Percentiles rank a stretch among this genome's conserved stretches.
Conservation (phyloP, 1,139 yeast species). For the Debaryomyces sp. region DNA sequence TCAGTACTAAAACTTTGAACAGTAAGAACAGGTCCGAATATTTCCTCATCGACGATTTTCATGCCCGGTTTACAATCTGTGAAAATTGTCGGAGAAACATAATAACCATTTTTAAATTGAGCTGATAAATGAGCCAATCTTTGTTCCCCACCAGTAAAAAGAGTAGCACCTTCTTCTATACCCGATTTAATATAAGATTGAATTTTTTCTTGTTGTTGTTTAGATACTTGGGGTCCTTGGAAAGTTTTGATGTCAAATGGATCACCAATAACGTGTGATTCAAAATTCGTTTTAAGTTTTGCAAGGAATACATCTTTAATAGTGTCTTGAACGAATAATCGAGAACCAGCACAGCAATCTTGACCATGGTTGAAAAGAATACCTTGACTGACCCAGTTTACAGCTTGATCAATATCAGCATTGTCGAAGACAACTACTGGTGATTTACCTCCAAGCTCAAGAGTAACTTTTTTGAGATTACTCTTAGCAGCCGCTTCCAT, state of each 20-base stretch:
- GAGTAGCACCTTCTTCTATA: constrained; percentile 63
- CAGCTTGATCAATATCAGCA: constrained; percentile 24
- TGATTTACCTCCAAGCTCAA: constrained; percentile 40
- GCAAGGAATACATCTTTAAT: constrained; percentile 61
- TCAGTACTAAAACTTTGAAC: constrained; percentile 63
- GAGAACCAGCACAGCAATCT: constrained; percentile 76
- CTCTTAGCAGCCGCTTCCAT: constrained; percentile 35
- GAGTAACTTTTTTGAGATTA: constrained; percentile 35
- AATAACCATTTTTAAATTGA: constrained; percentile 56
- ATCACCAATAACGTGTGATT: constrained; percentile 48
- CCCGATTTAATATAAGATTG: constrained; percentile 64
- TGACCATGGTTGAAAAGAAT: constrained; percentile 70
- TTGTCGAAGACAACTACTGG: constrained; percentile 33
- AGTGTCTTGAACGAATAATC: constrained; percentile 67
- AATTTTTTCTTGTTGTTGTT: constrained; percentile 66
- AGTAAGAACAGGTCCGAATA: constrained; percentile 76
- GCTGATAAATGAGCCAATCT: constrained; percentile 40
- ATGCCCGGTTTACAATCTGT: constrained; percentile 60
- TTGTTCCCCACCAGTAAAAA: constrained; percentile 65
- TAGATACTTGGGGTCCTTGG: constrained; percentile 79
- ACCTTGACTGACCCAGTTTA: constrained; percentile 47
- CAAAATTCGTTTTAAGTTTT: constrained; percentile 28
- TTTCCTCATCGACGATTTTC: constrained; percentile 69
- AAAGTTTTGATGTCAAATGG: constrained; percentile 63
- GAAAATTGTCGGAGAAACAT: constrained; percentile 69